Base-by-base conservation (phyloP, 2,329 filamentous ascomycete genomes). In the Exophiala aquamarina region DNA sequence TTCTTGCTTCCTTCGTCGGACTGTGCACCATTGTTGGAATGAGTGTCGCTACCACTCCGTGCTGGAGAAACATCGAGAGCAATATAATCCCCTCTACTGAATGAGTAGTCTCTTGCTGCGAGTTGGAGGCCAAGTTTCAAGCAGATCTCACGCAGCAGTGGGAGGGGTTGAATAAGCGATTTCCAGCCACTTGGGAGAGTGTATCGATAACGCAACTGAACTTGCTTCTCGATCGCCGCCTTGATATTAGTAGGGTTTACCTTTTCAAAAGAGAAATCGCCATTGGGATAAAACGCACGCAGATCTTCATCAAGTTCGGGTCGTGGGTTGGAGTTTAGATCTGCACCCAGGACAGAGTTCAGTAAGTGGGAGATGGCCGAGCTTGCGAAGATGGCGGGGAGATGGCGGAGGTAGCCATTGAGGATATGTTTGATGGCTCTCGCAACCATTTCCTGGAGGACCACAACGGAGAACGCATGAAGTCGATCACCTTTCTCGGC, bases 401-500 rank as follows among this genome's bases (percentile, higher is more conserved):
- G 71, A 54, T 87, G 82, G 55, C 86, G 84, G 52, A 98, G 76
- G 66, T 94, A 87, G 59, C 79, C 79, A 66, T 89, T 84, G 47
- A 86, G 80, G 54, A 93, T 76, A 69, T 98, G 92, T 79, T 98
- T 98, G 79, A 97, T 96, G 4, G 87, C 84, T 73, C 93, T 84
- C n/a, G 88, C 80, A 56, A 97, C 80, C 86, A 97, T 97, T 69
- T 98, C 93, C 65, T 95, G 92, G 33, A 89, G 70, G 52, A 86
- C 81, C 29, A 98, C 80, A 47, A 83, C 81, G 55, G 81, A 83
- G 59, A 98, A 76, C 52, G 90, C 90, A 59, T 84, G 75, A 18
- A 97, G 77, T 52, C 89, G 84, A 44, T 81, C 77, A 46, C 85
- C 85, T 59, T 83, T 78, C 50, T 78, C 72, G 56, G 81, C 79